Percentiles rank a stretch among this genome's conserved stretches.
phyloP scores from a whole-genome alignment of 768 basidiomycete species.

The Termitomyces sp. region DNA sequence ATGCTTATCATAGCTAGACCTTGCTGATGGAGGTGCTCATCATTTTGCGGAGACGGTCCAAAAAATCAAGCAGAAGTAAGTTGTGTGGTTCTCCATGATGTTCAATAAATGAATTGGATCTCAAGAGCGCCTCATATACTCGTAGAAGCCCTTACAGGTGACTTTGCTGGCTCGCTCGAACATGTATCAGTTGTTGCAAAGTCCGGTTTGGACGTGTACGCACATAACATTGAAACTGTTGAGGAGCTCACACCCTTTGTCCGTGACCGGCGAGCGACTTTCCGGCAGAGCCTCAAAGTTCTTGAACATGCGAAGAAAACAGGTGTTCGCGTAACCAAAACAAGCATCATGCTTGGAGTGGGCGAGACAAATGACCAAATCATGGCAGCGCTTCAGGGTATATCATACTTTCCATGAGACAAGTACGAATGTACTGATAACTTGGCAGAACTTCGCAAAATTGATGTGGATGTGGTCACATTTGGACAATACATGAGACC shows the following conservation, averaged over 20 bases:
- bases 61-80: conserved; percentile 93
- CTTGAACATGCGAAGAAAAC: conserved; percentile 80
- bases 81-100: neutral
- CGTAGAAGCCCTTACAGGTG: conserved; percentile 94
- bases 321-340: conserved; percentile 90
- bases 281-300: conserved; percentile 79
- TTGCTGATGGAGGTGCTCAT: conserved; percentile 85
- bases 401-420: neutral
- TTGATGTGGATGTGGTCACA: conserved; percentile 94
- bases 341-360: conserved; percentile 97
- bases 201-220: conserved; percentile 96
- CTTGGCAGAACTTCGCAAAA: conserved; percentile 74
- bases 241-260: conserved; percentile 93
- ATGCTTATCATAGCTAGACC: conserved; percentile 49
- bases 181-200: conserved; percentile 81
- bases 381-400: conserved; percentile 73
- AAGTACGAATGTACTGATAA: neutral
- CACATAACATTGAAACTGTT: conserved; percentile 97
- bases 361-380: conserved; percentile 88
- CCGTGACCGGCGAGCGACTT: conserved; percentile 90
- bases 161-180: conserved; percentile 79
- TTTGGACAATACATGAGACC: conserved; percentile 99
- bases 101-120: conserved; percentile 2
- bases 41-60: conserved; percentile 96
- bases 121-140: conserved; percentile 89